Base-by-base conservation (phyloP, 1,284 basidiomycete genomes). In the Naganishia sp. region DNA sequence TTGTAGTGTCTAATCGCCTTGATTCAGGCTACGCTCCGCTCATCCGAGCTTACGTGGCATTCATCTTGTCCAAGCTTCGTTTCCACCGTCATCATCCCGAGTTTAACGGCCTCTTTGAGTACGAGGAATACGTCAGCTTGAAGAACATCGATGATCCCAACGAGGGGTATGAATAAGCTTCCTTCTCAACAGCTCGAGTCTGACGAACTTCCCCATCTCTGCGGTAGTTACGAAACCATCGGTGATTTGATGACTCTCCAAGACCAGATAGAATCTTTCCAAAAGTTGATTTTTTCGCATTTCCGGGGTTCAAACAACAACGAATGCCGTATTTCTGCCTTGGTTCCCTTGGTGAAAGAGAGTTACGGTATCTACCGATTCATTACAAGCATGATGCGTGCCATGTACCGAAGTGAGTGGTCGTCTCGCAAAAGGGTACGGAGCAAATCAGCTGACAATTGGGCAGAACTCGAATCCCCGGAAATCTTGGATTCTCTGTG, bases 71-170 rank as follows among this genome's bases (percentile, higher is more conserved):
- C n/a, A 97, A 97, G 79, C 86, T 97, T 51, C 85, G 92, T 54
- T 97, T 96, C 81, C 94, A 97, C 78, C 88, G 92, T 35, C 83
- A 94, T 54, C 87, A 94, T 73, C 90, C 91, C 1, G 94, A 96
- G 77, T 97, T 97, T 81, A 96, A 96, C 79, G 94, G 94, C 28
- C 81, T 96, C 18, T 96, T 96, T 75, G 94, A 97, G 79, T 97
- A 97, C 73, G 93, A 96, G 75, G 94, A 97, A 80, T 97, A 97
- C 78, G 87, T 97, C 72, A 92, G 90, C 25, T 82, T 97, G 72
- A 94, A 95, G 79, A 92, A 92, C 52, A 95, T 97, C 70, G 92
- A 96, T 77, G 93, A 97, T 82, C 94, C 94, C 10, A 96, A 97
- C 76, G 94, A 97, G 83, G 94, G 94, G 92, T 95, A 77, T 70